These are phyloP conservation scores for Zopfia rhizophila DNA, from an alignment of 2,329 filamentous ascomycete species.

Conservation along the genomic window DNA sequence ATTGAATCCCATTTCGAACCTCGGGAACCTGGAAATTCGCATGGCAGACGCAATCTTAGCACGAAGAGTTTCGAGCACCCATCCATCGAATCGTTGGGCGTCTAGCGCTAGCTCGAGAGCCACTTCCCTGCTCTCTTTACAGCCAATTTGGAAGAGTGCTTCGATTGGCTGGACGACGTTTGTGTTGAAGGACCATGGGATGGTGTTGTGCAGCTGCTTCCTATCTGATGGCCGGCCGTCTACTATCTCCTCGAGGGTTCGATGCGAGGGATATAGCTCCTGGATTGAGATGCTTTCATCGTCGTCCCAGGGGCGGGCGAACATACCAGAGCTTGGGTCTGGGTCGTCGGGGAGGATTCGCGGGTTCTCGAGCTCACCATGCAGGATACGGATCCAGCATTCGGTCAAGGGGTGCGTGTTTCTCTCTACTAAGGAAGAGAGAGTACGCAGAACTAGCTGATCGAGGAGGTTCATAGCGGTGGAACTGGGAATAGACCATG, in stretches of 20 bases:
- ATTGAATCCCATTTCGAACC: background rate
- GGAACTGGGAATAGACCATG: too few species aligned
- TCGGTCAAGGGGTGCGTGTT: too few species aligned
- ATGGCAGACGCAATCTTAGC: conserved; percentile 16
- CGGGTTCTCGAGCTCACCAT: conserved; percentile 12
- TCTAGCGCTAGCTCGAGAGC: conserved; percentile 16
- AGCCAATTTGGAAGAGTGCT: conserved; percentile 19
- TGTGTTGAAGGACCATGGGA: conserved; percentile 23
- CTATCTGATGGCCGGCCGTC: background rate
- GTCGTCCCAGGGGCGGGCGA: background rate
- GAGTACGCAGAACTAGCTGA: too few species aligned
- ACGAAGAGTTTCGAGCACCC: conserved; percentile 25
- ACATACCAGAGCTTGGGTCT: background rate
- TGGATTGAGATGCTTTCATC: background rate
- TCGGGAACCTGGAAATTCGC: conserved; percentile 8
- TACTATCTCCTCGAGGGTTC: background rate
- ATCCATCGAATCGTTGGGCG: conserved; percentile 24
- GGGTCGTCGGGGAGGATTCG: background rate
- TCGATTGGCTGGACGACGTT: conserved; percentile 24
- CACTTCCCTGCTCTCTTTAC: background rate
- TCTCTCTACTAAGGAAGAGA: too few species aligned
- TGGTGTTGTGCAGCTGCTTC: background rate
- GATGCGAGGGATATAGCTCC: background rate
- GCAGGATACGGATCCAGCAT: conserved; percentile 6
- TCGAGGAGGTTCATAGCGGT: too few species aligned